Conservation (phyloP, 2,329 filamentous ascomycete species). For the Colletotrichum sp. region DNA sequence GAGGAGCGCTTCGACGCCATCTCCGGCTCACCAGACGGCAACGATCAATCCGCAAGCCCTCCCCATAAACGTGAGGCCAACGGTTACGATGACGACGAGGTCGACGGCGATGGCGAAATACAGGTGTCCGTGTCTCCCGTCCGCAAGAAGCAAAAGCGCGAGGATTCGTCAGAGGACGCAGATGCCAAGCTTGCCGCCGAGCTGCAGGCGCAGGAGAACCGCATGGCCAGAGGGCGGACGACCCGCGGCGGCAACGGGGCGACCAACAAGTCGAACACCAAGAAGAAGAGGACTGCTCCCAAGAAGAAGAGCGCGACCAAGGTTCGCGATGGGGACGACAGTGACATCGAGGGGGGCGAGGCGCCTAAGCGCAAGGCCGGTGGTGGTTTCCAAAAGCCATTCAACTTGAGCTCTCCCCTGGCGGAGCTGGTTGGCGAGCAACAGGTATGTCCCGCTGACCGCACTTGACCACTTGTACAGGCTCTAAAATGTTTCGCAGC, state of each 20-base stretch:
- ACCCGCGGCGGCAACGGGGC: conserved; percentile 75
- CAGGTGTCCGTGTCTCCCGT: conserved; percentile 52
- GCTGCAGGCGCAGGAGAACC: conserved; percentile 92
- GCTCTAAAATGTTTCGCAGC: conserved; percentile 50
- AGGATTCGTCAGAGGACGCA: conserved; percentile 67
- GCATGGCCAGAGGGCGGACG: conserved; percentile 66
- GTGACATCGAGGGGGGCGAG: conserved; percentile 71
- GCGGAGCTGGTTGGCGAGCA: conserved; percentile 73
- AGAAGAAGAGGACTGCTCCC: conserved; percentile 69
- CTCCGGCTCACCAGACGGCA: conserved; percentile 34
- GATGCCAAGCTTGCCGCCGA: conserved; percentile 88
- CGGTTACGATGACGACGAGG: conserved; percentile 37
- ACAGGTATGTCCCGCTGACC: conserved; percentile 48
- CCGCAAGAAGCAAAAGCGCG: conserved; percentile 72
- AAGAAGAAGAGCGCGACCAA: conserved; percentile 79
- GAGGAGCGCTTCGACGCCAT: conserved; percentile 77
- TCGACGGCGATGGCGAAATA: conserved; percentile 45
- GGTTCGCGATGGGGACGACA: conserved; percentile 80
- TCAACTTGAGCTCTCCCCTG: conserved; percentile 74
- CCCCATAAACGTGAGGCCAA: conserved; percentile 38
- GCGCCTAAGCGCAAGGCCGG: conserved; percentile 79
- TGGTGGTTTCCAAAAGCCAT: conserved; percentile 91
- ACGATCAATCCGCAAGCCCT: conserved; percentile 32
- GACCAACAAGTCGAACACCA: conserved; percentile 48
- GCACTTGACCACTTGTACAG: not conserved